Percentiles rank a stretch among this genome's conserved stretches.
These are phyloP conservation scores for Fusarium gaditjirri DNA, from an alignment of 2,329 filamentous ascomycete species.

Conservation along the genomic window DNA sequence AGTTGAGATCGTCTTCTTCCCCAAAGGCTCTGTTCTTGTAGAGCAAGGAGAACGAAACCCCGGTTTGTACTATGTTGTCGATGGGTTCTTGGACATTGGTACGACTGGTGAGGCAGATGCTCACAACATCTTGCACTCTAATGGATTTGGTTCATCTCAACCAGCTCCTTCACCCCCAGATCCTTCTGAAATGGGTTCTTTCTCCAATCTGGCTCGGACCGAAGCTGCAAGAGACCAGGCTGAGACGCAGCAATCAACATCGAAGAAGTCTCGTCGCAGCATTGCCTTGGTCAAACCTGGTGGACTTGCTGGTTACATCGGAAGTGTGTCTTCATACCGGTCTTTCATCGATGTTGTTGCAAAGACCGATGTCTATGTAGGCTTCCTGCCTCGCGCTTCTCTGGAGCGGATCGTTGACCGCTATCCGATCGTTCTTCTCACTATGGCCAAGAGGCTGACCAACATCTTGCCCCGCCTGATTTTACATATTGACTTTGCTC, in stretches of 20 bases:
- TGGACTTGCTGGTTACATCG: conserved; percentile 92
- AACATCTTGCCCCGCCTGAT: conserved; percentile 89
- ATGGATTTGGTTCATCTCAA: conserved; percentile 39
- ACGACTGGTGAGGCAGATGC: conserved; percentile 64
- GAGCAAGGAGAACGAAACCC: conserved; percentile 98
- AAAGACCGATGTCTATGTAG: conserved; percentile 98
- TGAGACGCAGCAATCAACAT: conserved; percentile 57
- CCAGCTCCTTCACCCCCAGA: conserved; percentile 32
- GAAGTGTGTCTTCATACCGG: conserved; percentile 91
- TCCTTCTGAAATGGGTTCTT: conserved; percentile 41
- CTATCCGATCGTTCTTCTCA: conserved; percentile 91
- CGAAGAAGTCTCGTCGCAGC: conserved; percentile 67
- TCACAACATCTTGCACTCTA: conserved; percentile 49
- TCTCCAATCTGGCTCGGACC: conserved; percentile 43
- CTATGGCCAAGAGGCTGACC: conserved; percentile 94
- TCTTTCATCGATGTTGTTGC: conserved; percentile 97
- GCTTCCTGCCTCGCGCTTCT: conserved; percentile 86
- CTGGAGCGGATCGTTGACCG: conserved; percentile 92
- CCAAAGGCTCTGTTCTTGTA: conserved; percentile 91
- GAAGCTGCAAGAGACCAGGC: conserved; percentile 45
- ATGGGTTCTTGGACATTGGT: conserved; percentile 94
- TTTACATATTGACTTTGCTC: conserved; percentile 95
- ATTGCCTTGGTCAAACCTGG: conserved; percentile 94
- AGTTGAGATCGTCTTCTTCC: conserved; percentile 97
- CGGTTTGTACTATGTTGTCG: conserved; percentile 95